Evolutionary conservation across 805 yeast species (phyloP), one percentile per base, ranked within the genome.

Genomic region (Groenewaldozyma tartarivorans): DNA sequence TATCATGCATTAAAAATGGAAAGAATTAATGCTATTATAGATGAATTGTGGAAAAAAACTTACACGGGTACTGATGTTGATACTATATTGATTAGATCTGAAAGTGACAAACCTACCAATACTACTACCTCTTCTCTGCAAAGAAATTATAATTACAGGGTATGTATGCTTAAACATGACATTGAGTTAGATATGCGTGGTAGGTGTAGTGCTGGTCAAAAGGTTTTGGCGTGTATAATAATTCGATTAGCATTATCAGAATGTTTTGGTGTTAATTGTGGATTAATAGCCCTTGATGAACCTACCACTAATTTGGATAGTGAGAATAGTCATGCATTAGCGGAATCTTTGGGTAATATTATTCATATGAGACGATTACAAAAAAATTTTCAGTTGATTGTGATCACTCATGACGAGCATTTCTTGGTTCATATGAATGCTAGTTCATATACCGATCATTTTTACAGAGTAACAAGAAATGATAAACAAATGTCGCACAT

Each of bases 171-270:
- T 44, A 92, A 92, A 57, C 85, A 82, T 53, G 90, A 83, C 44
- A 82, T 79, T 1, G 97, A 92, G 58, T 65, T 92, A 36, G 99
- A 92, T 56, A 92, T 92, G 99, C 73, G 99, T 47, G 99, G 98
- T 0, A 66, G 98, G 43, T 92, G 99, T 58, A 85, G 96, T 1
- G 97, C 98, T 0, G 99, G 99, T 0, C 99, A 92, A 60, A 85
- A 87, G 54, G 96, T 92, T 3, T 62, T 92, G 35, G 96, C 97
- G 0, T 81, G 94, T 31, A 88, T 92, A 36, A 77, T 92, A 24
- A 90, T 92, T 42, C 69, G 99, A 41, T 63, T 92, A 42, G 96
- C 96, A 0, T 66, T 92, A 36, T 92, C 97, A 1, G 97, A 92
- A 60, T 85, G 96, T 54, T 90, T 92, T 66, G 97, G 98, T 5